phyloP scores from a whole-genome alignment of 2,329 filamentous ascomycete genomes.

The Rhynchosporium graminicola region DNA sequence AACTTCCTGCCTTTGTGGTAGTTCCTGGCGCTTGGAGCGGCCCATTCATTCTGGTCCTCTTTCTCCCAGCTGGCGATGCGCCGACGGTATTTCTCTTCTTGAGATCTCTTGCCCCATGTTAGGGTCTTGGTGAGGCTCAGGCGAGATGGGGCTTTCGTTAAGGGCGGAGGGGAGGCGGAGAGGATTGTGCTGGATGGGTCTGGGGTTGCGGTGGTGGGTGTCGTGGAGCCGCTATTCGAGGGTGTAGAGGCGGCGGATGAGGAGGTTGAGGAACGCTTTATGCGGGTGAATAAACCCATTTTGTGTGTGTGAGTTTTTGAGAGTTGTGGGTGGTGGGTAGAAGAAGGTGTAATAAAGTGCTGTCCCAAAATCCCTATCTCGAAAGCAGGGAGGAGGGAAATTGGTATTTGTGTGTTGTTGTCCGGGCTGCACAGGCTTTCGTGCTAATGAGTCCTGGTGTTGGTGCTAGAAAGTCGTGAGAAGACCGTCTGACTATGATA shows the following conservation, averaged over 20 bases:
- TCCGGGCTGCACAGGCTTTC: too few relatives aligned
- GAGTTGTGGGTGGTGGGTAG: not conserved
- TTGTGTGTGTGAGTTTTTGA: not conserved
- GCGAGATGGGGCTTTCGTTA: slow-evolving; percentile 15
- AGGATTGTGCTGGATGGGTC: slow-evolving; percentile 10
- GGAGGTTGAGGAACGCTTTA: slow-evolving; percentile 12
- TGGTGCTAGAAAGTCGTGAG: too few relatives aligned
- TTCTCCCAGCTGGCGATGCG: slow-evolving; percentile 28
- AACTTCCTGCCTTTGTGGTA: slow-evolving; percentile 10
- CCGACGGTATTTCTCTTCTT: slow-evolving; percentile 17
- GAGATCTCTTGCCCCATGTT: slow-evolving; percentile 15
- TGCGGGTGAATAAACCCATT: slow-evolving; percentile 10
- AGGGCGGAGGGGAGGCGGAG: slow-evolving; percentile 3
- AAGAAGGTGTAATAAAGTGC: not conserved
- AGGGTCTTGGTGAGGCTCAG: slow-evolving; percentile 21
- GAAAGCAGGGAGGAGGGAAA: too few relatives aligned
- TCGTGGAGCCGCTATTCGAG: slow-evolving; percentile 10
- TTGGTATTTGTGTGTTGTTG: too few relatives aligned
- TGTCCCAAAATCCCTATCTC: too few relatives aligned
- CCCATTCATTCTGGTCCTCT: slow-evolving; percentile 28
- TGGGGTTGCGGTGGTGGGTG: slow-evolving; percentile 11
- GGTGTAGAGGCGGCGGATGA: slow-evolving; percentile 14
- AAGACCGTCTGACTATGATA: too few relatives aligned
- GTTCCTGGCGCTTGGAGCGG: slow-evolving; percentile 13
- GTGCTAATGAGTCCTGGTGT: too few relatives aligned